Conservation (phyloP, 352 stramenopile species). For the Globisporangium nodosum region DNA sequence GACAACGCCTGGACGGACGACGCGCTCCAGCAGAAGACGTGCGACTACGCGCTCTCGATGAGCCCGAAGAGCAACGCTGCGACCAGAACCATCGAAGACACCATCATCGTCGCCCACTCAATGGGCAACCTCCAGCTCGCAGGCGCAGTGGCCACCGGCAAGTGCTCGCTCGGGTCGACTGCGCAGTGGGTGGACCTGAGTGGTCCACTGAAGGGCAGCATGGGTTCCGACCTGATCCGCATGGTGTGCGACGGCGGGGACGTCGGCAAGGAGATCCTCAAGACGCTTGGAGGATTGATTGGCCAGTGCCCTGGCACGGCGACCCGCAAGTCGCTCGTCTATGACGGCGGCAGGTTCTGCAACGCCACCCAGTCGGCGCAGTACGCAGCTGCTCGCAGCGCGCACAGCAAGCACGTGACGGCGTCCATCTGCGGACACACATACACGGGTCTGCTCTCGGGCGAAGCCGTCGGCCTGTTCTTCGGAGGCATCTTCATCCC, state of each 20-base stretch:
- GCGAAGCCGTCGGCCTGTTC: slow-evolving; percentile 22
- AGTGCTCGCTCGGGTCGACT: slow-evolving; percentile 13
- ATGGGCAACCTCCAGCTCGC: slow-evolving; percentile 55
- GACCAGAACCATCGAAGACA: slow-evolving; percentile 45
- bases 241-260: slow-evolving; percentile 22
- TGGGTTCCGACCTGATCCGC: slow-evolving; percentile 41
- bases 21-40: slow-evolving; percentile 29
- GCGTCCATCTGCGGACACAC: slow-evolving; percentile 36
- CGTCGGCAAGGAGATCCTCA: slow-evolving; percentile 20
- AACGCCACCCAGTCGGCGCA: slow-evolving; percentile 14
- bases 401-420: slow-evolving; percentile 24
- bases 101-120: slow-evolving; percentile 59
- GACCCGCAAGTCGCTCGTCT: slow-evolving; percentile 28
- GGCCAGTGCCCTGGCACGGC: slow-evolving; percentile 26
- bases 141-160: slow-evolving; percentile 21
- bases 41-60: slow-evolving; percentile 26
- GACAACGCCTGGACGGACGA: slow-evolving; percentile 40
- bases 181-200: slow-evolving; percentile 36
- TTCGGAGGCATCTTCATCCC: slow-evolving; percentile 10
- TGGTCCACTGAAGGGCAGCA: slow-evolving; percentile 37
- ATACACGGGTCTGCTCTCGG: slow-evolving; percentile 31
- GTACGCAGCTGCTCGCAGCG: slow-evolving; percentile 26
- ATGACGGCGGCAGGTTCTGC: slow-evolving; percentile 23
- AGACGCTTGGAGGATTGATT: slow-evolving; percentile 24
- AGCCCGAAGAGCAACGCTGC: slow-evolving; percentile 27